Evolutionary conservation across 2,329 filamentous ascomycete species (phyloP).

Genomic region (Elsinoe batatas): DNA sequence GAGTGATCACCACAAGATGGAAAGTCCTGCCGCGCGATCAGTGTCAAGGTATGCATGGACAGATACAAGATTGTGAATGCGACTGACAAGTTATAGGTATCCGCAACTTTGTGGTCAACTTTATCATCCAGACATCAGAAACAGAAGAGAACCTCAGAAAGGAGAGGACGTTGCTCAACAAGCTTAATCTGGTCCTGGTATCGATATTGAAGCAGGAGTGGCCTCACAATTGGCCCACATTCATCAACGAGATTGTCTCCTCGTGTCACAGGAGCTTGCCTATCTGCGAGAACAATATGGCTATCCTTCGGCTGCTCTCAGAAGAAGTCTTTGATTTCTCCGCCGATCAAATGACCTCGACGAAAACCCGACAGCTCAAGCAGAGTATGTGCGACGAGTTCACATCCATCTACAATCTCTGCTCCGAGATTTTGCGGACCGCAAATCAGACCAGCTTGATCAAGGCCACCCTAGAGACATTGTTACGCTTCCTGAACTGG

Average conservation of each 20-base stretch:
- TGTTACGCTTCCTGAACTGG: conserved; percentile 97
- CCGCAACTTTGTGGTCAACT: conserved; percentile 97
- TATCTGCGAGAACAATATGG: conserved; percentile 99
- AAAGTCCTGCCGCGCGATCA: conserved; percentile 94
- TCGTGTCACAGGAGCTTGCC: conserved; percentile 91
- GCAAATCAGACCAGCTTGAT: conserved; percentile 81
- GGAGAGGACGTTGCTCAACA: conserved; percentile 88
- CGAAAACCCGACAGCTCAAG: conserved; percentile 92
- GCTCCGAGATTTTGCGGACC: conserved; percentile 86
- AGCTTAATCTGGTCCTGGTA: conserved; percentile 93
- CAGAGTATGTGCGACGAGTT: conserved; percentile 99
- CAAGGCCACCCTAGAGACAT: conserved; percentile 91
- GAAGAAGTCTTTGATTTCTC: conserved; percentile 99
- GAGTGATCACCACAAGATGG: conserved; percentile 98
- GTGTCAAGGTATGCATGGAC: conserved; percentile 62
- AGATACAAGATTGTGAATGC: neutral
- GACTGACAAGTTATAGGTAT: conserved; percentile 49
- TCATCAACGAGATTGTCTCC: conserved; percentile 98
- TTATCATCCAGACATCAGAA: conserved; percentile 88
- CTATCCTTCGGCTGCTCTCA: conserved; percentile 84
- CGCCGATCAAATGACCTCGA: conserved; percentile 97
- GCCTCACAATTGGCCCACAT: conserved; percentile 99
- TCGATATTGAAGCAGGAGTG: conserved; percentile 98
- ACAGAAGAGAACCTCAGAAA: conserved; percentile 77
- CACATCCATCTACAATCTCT: conserved; percentile 95